Evolutionary conservation across 257 asterid species (phyloP), one percentile per base, ranked within the genome.

Genomic region (Salvia miltiorrhiza): DNA sequence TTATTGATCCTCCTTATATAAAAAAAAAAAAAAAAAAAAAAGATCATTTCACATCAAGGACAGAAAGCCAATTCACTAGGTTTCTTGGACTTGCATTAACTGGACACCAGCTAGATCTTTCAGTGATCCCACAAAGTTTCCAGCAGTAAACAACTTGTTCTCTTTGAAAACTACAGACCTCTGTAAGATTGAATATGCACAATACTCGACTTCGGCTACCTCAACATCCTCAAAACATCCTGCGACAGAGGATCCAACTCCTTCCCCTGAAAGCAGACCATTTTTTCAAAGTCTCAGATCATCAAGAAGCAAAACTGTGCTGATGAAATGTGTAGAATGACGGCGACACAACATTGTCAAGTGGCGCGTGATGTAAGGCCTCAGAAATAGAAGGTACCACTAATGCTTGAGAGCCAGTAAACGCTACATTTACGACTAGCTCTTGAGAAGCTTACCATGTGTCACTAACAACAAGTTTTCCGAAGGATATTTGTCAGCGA

Each of bases 381-480:
- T 0, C 10, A 35, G 6, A 33, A 35, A 7, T 35, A 35, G n/a
- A n/a, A 35, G 40, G 40, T 35, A 35, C 5, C 40, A 35, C 40
- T 7, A 35, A 35, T 35, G 52, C 53, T 48, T 17, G 24, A 11
- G 19, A 58, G 43, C 45, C 26, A n/a, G 44, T 32, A 35, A 59
- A 56, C 9, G 10, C 59, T 9, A 19, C 6, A 3, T 13, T 12
- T 30, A 13, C n/a, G n/a, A 40, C 17, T 5, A 9, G 28, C 57
- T 37, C 30, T 20, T 6, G 7, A 44, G 41, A 74, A 33, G 52
- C 84, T 80, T 71, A 90, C 98, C 98, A 59, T 93, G 98, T 47
- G 97, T 88, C 33, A 90, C 95, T 35, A 93, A 71, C 85, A 90
- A 83, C 78, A 93, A 77, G 88, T 90, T 90, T 75, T 93, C 95